Evolutionary conservation across 177 flowering plant genomes (phyloP).

Genomic region (Vitis hybrid): DNA sequence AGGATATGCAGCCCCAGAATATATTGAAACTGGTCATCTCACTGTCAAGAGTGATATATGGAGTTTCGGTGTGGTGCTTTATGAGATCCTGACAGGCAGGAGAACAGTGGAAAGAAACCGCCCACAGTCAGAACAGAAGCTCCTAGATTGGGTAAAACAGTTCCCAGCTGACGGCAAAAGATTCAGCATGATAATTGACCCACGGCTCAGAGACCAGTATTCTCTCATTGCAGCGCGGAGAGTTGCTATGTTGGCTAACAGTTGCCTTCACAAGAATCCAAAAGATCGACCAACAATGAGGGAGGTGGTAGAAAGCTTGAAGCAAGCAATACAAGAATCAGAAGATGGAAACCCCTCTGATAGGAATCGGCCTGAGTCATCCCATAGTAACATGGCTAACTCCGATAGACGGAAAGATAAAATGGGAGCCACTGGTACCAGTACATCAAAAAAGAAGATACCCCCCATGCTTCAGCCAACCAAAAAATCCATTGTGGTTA

Average conservation of each 20-base stretch:
- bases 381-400: neutral
- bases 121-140: slow-evolving; percentile 57
- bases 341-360: slow-evolving; percentile 22
- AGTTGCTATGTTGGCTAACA: slow-evolving; percentile 61
- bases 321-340: slow-evolving; percentile 41
- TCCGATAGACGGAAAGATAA: neutral
- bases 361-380: slow-evolving; percentile 3
- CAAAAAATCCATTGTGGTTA: too few species aligned
- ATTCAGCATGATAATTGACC: slow-evolving; percentile 64
- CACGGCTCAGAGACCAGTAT: slow-evolving; percentile 46
- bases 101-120: slow-evolving; percentile 53
- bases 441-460: neutral
- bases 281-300: slow-evolving; percentile 61
- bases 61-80: slow-evolving; percentile 75
- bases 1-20: slow-evolving; percentile 85
- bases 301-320: slow-evolving; percentile 49
- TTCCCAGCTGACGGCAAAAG: slow-evolving; percentile 57
- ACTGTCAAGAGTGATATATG: slow-evolving; percentile 53
- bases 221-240: slow-evolving; percentile 43
- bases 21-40: slow-evolving; percentile 62
- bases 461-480: too few species aligned
- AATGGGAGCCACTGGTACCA: neutral
- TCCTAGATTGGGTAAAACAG: slow-evolving; percentile 67
- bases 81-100: slow-evolving; percentile 70
- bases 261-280: slow-evolving; percentile 48